Percentiles rank a stretch among this genome's conserved stretches.
phyloP scores from a whole-genome alignment of 805 yeast genomes.

The Candida corydali region DNA sequence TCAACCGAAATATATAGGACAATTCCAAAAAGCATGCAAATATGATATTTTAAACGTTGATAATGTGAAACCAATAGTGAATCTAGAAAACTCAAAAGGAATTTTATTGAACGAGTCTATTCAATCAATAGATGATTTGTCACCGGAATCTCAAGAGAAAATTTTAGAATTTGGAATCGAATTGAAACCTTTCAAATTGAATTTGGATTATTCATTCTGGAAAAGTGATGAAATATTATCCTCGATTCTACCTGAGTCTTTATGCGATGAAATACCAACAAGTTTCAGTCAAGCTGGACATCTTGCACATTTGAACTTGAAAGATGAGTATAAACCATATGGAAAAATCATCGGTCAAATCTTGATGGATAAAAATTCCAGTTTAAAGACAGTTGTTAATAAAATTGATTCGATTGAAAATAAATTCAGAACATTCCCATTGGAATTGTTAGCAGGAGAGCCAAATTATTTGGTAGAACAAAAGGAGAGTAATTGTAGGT shows the following conservation, averaged over 20 bases:
- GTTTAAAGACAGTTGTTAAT: constrained; percentile 84
- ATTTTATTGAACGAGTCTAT: constrained; percentile 53
- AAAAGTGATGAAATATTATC: constrained; percentile 79
- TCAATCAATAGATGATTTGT: constrained; percentile 28
- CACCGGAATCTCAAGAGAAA: constrained; percentile 39
- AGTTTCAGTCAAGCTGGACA: constrained; percentile 95
- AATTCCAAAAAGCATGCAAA: constrained; percentile 55
- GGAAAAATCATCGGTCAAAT: constrained; percentile 83
- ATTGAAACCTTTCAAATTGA: constrained; percentile 50
- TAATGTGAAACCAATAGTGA: constrained; percentile 53
- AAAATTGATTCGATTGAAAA: constrained; percentile 85
- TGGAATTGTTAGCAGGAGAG: constrained; percentile 91
- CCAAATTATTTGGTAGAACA: constrained; percentile 76
- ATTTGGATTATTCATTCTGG: constrained; percentile 77
- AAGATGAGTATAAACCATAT: constrained; percentile 80
- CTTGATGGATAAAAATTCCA: constrained; percentile 79
- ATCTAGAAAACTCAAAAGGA: constrained; percentile 39
- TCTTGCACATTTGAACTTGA: constrained; percentile 85
- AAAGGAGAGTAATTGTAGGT: constrained; percentile 79
- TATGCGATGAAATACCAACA: constrained; percentile 72
- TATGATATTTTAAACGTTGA: constrained; percentile 58
- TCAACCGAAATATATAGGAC: constrained; percentile 58
- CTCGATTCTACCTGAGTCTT: constrained; percentile 70
- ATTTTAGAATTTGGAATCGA: constrained; percentile 45
- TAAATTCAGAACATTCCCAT: constrained; percentile 83